Base-by-base conservation (phyloP, 768 basidiomycete genomes). In the Podaxis sp. region DNA sequence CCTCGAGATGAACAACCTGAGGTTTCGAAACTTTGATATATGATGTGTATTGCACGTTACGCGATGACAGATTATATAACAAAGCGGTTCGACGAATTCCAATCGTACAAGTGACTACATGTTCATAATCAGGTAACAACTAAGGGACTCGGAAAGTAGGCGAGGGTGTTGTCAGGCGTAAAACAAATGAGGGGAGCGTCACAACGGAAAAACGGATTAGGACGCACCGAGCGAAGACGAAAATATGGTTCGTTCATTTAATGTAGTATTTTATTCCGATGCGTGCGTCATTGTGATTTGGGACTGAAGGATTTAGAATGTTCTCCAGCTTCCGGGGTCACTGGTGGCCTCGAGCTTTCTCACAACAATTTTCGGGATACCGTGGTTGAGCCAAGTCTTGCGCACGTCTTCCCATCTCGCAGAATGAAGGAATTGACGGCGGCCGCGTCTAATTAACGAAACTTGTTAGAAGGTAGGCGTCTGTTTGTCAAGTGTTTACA, bases 241-340 rank as follows among this genome's bases (percentile, higher is more conserved):
- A 12, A 13, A 50, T 13, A 15, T 13, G 20, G 24, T 24, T 37
- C 22, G 12, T 24, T 26, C 8, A 57, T 57, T 22, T 26, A 46
- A 26, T 30, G 54, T 22, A 38, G 37, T 56, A 17, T 12, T 56
- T 8, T 13, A n/a, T 10, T 17, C 52, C 5, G 15, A 8, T 11
- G 36, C 12, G 17, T 40, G n/a, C 36, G 22, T 24, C 28, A 33
- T 30, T 20, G 7, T 8, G 26, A 33, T 53, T 28, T 53, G 52
- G 36, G 38, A n/a, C 17, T 28, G 12, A 24, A 55, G 11, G 54
- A 20, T 61, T 76, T 73, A 96, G 54, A 96, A 74, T 62, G 89
- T 90, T 70, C 93, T 91, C 96, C 95, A 98, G 22, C 95, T 95
- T n/a, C 96, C 94, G 33, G 84, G 88, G 71, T 97, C 96, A 15